A percentile compares a stretch with the other conserved stretches of the same genome.
Evolutionary conservation across 2,329 filamentous ascomycete genomes (phyloP).

Genomic region (Capronia coronata): DNA sequence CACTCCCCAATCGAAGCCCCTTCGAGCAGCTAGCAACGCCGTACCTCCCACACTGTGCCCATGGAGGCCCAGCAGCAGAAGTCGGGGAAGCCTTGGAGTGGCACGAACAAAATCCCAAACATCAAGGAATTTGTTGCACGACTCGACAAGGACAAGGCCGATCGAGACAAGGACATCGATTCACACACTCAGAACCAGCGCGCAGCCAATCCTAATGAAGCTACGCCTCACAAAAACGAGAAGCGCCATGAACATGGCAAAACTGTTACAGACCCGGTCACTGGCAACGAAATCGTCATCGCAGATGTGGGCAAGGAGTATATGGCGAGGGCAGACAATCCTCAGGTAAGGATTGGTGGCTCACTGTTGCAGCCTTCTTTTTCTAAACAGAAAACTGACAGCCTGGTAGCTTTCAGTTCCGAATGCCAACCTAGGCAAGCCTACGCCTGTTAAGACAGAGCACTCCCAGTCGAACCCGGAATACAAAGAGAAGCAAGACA

Average conservation of each 20-base stretch:
- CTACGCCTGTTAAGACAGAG: conserved; percentile 60
- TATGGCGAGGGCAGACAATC: conserved; percentile 64
- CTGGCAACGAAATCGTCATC: conserved; percentile 77
- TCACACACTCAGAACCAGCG: conserved; percentile 42
- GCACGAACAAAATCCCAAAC: conserved; percentile 75
- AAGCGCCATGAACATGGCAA: conserved; percentile 46
- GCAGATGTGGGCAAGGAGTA: conserved; percentile 69
- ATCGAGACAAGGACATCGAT: conserved; percentile 67
- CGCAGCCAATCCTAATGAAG: conserved; percentile 32
- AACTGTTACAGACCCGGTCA: conserved; percentile 77
- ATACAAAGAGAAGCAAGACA: conserved; percentile 78
- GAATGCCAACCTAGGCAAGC: conserved; percentile 76
- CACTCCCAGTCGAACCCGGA: conserved; percentile 66
- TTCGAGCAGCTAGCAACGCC: neutral
- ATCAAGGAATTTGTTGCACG: conserved; percentile 75
- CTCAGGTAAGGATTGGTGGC: conserved; percentile 51
- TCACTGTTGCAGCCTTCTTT: too few relatives aligned
- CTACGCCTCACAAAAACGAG: conserved; percentile 44
- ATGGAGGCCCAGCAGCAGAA: conserved; percentile 38
- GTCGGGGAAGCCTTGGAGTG: conserved; percentile 69
- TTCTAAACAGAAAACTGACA: conserved; percentile 4
- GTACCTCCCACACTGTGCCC: neutral
- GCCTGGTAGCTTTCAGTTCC: conserved; percentile 64
- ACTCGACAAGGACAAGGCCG: conserved; percentile 71
- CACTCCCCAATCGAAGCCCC: neutral